Conservation (phyloP, 139 green algal genomes). For the Chlamydomonas schloesseri region DNA sequence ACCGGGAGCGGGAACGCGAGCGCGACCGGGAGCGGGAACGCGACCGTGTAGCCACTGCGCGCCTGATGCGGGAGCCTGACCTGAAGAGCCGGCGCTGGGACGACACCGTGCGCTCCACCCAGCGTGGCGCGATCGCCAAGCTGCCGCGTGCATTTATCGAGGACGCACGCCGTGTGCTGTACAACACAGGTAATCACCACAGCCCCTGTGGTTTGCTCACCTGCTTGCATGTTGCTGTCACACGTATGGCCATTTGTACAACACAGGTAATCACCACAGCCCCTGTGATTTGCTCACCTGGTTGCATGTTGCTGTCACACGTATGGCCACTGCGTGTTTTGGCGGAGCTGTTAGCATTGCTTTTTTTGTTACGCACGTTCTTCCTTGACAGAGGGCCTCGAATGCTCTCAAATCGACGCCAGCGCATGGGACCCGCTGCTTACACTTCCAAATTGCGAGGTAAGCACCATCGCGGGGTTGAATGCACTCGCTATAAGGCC, state of each 20-base stretch:
- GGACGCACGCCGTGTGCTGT: conserved; percentile 23
- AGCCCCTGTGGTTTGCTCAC: too few relatives aligned
- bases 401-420: conserved; percentile 42
- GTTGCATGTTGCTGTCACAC: too few relatives aligned
- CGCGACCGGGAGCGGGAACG: background rate
- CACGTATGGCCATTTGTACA: too few relatives aligned
- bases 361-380: too few relatives aligned
- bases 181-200: conserved; percentile 4
- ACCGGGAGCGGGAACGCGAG: background rate
- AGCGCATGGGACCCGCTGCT: conserved; percentile 34
- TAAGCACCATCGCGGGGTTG: too few relatives aligned
- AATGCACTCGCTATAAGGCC: too few relatives aligned
- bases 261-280: background rate
- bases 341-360: too few relatives aligned
- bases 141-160: conserved; percentile 23
- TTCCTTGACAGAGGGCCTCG: conserved; percentile 10
- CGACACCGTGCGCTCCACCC: background rate
- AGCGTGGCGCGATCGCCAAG: conserved; percentile 17
- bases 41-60: background rate
- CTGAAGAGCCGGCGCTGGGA: conserved; percentile 15
- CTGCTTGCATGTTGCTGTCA: too few relatives aligned
- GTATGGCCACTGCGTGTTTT: too few relatives aligned
- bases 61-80: conserved; percentile 19
- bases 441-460: conserved; percentile 37
- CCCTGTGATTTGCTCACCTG: too few relatives aligned